Evolutionary conservation across 2,329 filamentous ascomycete species (phyloP).

Genomic region (Fusarium sulawesiense): DNA sequence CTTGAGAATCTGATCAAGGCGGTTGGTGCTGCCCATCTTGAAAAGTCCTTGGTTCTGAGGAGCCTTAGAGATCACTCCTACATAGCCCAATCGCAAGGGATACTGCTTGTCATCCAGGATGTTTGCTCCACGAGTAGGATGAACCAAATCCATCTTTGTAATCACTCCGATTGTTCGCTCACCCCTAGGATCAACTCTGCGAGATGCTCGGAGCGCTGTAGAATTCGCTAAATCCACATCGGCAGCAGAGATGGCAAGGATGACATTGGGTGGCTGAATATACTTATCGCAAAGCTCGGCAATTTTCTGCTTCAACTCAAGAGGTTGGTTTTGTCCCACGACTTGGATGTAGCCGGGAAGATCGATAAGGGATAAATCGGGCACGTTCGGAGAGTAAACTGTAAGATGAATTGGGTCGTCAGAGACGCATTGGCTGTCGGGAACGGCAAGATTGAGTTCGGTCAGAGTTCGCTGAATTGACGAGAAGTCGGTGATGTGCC

Average conservation of each 20-base stretch:
- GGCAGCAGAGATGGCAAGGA: slow-evolving; percentile 95
- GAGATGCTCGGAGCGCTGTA: slow-evolving; percentile 87
- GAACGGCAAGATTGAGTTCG: slow-evolving; percentile 92
- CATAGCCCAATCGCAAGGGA: slow-evolving; percentile 92
- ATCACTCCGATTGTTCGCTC: slow-evolving; percentile 98
- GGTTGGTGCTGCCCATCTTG: slow-evolving; percentile 82
- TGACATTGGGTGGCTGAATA: slow-evolving; percentile 94
- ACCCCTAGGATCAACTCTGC: slow-evolving; percentile 91
- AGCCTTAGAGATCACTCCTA: slow-evolving; percentile 90
- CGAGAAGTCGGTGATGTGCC: slow-evolving; percentile 90
- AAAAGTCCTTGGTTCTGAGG: slow-evolving; percentile 80
- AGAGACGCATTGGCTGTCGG: slow-evolving; percentile 89
- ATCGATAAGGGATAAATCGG: slow-evolving; percentile 95
- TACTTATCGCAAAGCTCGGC: slow-evolving; percentile 97
- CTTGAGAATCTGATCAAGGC: slow-evolving; percentile 82
- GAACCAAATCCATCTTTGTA: slow-evolving; percentile 98
- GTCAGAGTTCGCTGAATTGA: slow-evolving; percentile 94
- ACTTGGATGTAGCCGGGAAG: slow-evolving; percentile 98
- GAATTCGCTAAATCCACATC: slow-evolving; percentile 98
- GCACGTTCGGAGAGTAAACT: slow-evolving; percentile 95
- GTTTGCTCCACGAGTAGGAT: slow-evolving; percentile 78
- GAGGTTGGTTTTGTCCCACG: slow-evolving; percentile 87
- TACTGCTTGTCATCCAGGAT: slow-evolving; percentile 93
- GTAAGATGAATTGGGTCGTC: slow-evolving; percentile 97
- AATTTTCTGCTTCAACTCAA: slow-evolving; percentile 94